Evolutionary conservation across 1,284 basidiomycete species (phyloP), one percentile per base, ranked within the genome.

Genomic region (Pseudomicrostroma phylloplanum): DNA sequence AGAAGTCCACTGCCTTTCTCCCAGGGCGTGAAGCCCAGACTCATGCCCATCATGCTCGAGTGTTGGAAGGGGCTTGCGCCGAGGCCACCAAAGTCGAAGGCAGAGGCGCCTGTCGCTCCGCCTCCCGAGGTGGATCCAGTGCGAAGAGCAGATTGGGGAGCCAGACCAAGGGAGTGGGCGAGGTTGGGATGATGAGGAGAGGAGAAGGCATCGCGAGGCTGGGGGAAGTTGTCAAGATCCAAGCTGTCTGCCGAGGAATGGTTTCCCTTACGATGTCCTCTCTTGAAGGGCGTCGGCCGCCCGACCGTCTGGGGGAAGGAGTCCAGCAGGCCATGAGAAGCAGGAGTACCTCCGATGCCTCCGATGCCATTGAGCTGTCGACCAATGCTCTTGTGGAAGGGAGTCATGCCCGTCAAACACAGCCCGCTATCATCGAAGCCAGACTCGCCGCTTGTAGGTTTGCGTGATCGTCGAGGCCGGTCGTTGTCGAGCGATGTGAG

Each of bases 171-270:
- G 17, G 59, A 63, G 51, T 77, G 72, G n/a, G 74, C 74, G 11
- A 77, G 63, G 30, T 74, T 73, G 30, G 72, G 68, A 49, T 77
- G 74, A 56, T 75, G 73, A 1, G 74, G 74, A 6, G 72, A 74
- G 36, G 67, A 69, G 64, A 77, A 77, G 46, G 73, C 72, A 43
- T 72, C 72, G 55, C 43, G n/a, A 54, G 4, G 51, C 41, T 49
- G 43, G 19, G n/a, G 30, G 43, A 23, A 25, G 9, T 6, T 21
- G 3, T 36, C 30, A 36, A 36, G 30, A 11, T n/a, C 11, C 25
- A n/a, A 13, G 43, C 8, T 36, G 57, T 53, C 49, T 19, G 49
- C 40, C 39, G 30, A 43, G 21, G 17, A n/a, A 36, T 36, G 3
- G 9, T 36, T 36, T 36, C 30, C 30, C 9, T 36, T 36, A 9